These are phyloP conservation scores for Exophiala sideris DNA, from an alignment of 2,329 filamentous ascomycete species.

Conservation along the genomic window DNA sequence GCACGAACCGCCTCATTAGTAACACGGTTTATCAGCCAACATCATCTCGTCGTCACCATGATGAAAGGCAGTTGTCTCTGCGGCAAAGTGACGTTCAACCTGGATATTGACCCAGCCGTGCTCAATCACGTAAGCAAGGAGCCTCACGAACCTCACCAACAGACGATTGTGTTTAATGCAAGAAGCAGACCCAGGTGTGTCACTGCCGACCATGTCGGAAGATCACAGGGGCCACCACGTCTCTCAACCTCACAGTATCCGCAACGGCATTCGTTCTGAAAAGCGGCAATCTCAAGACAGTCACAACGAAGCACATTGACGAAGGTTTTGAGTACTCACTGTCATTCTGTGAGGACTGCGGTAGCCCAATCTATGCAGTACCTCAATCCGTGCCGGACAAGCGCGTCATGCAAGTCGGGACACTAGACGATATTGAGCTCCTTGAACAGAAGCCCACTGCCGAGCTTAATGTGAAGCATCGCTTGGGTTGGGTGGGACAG, in stretches of 20 bases:
- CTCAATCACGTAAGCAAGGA: background rate
- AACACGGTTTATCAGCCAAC: too few relatives aligned
- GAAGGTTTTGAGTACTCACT: slow-evolving; percentile 9
- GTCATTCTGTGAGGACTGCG: slow-evolving; percentile 8
- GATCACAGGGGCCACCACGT: slow-evolving; percentile 4
- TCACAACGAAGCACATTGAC: slow-evolving; percentile 7
- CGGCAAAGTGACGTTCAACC: background rate
- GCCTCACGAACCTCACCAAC: background rate
- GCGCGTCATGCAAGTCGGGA: slow-evolving; percentile 7
- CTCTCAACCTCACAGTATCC: slow-evolving; percentile 6
- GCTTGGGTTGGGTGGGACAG: background rate
- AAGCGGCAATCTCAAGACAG: background rate
- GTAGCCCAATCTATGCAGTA: slow-evolving; percentile 10
- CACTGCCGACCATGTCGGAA: slow-evolving; percentile 14
- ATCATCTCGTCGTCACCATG: background rate
- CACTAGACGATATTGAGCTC: slow-evolving; percentile 4
- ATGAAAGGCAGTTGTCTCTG: background rate
- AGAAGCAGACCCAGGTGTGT: slow-evolving; percentile 3
- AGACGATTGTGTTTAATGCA: background rate
- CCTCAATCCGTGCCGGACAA: background rate
- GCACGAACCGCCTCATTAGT: too few relatives aligned
- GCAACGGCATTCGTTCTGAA: background rate
- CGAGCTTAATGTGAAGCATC: slow-evolving; percentile 12
- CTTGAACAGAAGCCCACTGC: background rate
- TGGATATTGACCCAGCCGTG: background rate